These are phyloP conservation scores for Boletellus sp. DNA, from an alignment of 768 basidiomycete genomes.

Conservation along the genomic window DNA sequence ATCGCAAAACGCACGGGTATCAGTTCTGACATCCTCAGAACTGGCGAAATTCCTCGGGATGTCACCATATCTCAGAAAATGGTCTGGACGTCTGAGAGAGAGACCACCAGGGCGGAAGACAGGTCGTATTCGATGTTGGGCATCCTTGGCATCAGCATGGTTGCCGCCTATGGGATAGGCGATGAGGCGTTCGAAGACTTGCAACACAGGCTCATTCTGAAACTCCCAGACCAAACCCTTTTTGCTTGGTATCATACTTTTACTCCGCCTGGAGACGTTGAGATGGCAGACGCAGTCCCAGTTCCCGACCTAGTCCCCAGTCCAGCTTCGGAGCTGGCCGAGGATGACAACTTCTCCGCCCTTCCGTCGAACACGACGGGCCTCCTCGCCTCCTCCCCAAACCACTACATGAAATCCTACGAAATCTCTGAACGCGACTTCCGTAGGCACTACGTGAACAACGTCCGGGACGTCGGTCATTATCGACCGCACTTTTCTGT, in stretches of 20 bases:
- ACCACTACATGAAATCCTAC: slow-evolving; percentile 16
- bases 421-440: slow-evolving; percentile 21
- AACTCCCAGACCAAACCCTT: slow-evolving; percentile 23
- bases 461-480: slow-evolving; percentile 5
- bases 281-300: slow-evolving; percentile 4
- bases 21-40: slow-evolving; percentile 11
- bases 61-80: slow-evolving; percentile 24
- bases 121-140: slow-evolving; percentile 31
- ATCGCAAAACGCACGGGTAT: slow-evolving; percentile 20
- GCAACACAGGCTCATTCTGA: slow-evolving; percentile 22
- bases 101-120: slow-evolving; percentile 26
- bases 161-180: slow-evolving; percentile 24
- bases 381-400: slow-evolving; percentile 23
- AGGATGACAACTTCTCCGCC: not conserved
- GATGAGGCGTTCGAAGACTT: slow-evolving; percentile 23
- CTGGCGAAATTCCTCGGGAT: slow-evolving; percentile 3
- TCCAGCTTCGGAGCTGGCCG: not conserved
- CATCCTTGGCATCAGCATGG: slow-evolving; percentile 20
- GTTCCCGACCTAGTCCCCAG: no score
- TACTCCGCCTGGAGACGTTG: slow-evolving; percentile 7
- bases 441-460: slow-evolving; percentile 15
- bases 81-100: slow-evolving; percentile 26
- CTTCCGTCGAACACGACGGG: slow-evolving; percentile 15
- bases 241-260: slow-evolving; percentile 23
- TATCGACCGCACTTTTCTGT: slow-evolving; percentile 17